Percentiles rank a stretch among this genome's conserved stretches.
These are phyloP conservation scores for Apiospora koreana DNA, from an alignment of 2,329 filamentous ascomycete genomes.

Conservation along the genomic window DNA sequence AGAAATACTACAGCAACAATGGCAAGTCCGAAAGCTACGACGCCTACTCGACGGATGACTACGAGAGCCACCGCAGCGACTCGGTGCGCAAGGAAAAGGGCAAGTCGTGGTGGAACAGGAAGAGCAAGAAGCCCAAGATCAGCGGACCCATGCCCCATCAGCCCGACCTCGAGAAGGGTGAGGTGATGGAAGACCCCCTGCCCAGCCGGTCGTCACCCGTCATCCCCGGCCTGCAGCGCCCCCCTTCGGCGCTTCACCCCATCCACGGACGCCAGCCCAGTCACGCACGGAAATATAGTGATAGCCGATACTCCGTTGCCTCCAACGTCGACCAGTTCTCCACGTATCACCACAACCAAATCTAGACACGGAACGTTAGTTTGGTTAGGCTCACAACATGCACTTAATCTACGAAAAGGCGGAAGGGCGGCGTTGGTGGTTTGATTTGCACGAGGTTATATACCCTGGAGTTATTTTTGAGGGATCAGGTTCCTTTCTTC, in stretches of 20 bases:
- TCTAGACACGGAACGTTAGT: background rate
- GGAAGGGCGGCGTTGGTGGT: slow-evolving; percentile 1
- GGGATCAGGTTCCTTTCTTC: background rate
- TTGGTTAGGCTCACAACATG: background rate
- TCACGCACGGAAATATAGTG: background rate
- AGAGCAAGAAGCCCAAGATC: slow-evolving; percentile 43
- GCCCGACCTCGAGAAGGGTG: slow-evolving; percentile 39
- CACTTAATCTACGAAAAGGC: background rate
- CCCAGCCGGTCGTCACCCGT: slow-evolving; percentile 54
- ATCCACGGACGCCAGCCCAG: background rate
- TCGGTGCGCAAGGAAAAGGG: slow-evolving; percentile 41
- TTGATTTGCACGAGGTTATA: slow-evolving; percentile 3
- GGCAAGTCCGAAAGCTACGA: slow-evolving; percentile 34
- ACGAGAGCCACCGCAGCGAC: slow-evolving; percentile 38
- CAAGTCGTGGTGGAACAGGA: slow-evolving; percentile 17
- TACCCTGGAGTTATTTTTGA: background rate
- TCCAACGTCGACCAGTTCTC: slow-evolving; percentile 5
- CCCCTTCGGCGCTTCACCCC: slow-evolving; percentile 34
- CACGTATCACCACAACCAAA: too few relatives aligned
- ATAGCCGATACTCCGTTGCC: background rate
- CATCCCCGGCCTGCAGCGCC: slow-evolving; percentile 54
- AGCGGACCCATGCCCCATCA: slow-evolving; percentile 41
- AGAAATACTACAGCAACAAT: slow-evolving; percentile 36
- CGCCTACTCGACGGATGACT: slow-evolving; percentile 22
- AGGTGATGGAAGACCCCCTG: slow-evolving; percentile 23